Evolutionary conservation across 2,329 filamentous ascomycete species (phyloP), one percentile per base, ranked within the genome.

Genomic region (Paracoccidioides brasiliensis): DNA sequence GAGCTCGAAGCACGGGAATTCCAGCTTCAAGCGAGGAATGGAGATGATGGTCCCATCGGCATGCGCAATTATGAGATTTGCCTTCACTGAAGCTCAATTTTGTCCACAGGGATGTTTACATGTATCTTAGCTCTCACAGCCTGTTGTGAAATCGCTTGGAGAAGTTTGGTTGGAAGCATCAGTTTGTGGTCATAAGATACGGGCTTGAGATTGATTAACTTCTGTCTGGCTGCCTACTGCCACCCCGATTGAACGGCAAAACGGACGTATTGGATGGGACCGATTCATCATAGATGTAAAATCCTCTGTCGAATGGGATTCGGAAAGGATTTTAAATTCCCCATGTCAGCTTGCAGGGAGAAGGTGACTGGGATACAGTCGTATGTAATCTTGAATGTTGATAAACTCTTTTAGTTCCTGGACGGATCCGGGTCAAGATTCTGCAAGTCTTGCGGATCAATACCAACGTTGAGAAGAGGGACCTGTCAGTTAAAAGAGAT

Each of bases 361-460:
- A 1, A 28, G 12, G 32, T 6, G 44, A 15, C 30, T 46, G 30
- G n/a, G 30, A 35, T 49, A 7, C 37, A 35, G 12, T 35, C 28
- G 14, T 28, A 37, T 7, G 12, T n/a, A n/a, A n/a, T n/a, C 8
- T 49, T 49, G 45, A 14, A 32, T 35, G 22, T 9, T n/a, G 22
- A 42, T 32, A 52, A 52, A 22, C 37, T 51, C 48, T 41, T 30
- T 38, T 42, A 53, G 49, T 55, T 38, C 35, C 42, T 49, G 44
- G 57, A 46, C 58, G 55, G 42, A 53, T 55, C 59, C 52, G 61
- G 45, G 22, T 41, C 32, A 42, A n/a, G 10, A 56, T 59, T 55
- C 60, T 64, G 63, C 63, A 63, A 64, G 63, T 61, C 62, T 60
- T 64, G 59, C 59, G 60, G 55, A 55, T 59, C 45, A 52, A 57